A percentile compares a stretch with the other conserved stretches of the same genome.
phyloP scores from a whole-genome alignment of 1,139 yeast species.

The Pichia sp. region DNA sequence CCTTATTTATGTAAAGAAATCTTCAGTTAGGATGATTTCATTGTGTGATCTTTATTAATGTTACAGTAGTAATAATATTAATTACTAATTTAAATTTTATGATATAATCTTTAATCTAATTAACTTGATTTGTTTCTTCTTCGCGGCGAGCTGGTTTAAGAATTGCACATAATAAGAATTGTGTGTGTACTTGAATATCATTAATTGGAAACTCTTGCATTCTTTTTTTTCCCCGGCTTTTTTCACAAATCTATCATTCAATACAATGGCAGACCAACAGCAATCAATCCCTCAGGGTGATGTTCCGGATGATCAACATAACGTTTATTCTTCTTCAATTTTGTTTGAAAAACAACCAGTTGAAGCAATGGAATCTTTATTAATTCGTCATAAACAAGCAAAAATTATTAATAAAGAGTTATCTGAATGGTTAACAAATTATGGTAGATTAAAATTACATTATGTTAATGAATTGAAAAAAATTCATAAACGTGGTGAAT shows the following conservation, averaged over 20 bases:
- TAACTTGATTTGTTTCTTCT: not conserved
- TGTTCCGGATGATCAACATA: slow-evolving; percentile 20
- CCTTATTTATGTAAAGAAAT: slow-evolving; percentile 61
- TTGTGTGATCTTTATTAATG: not conserved
- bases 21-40: slow-evolving; percentile 14
- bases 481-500: slow-evolving; percentile 41
- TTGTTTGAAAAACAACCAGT: slow-evolving; percentile 40
- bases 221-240: not conserved
- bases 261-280: not conserved
- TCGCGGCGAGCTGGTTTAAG: not conserved
- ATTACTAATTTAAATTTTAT: not conserved
- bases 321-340: slow-evolving; percentile 38
- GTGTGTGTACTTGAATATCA: too few species aligned
- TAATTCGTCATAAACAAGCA: slow-evolving; percentile 41
- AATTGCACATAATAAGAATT: not conserved
- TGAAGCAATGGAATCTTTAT: slow-evolving; percentile 43
- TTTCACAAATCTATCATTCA: not conserved
- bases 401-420: slow-evolving; percentile 43
- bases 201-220: too few species aligned
- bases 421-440: slow-evolving; percentile 49
- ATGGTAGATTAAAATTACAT: slow-evolving; percentile 42
- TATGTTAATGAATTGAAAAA: slow-evolving; percentile 47
- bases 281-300: not conserved
- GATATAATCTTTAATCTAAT: not conserved
- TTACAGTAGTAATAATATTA: not conserved